Evolutionary conservation across 1,284 basidiomycete species (phyloP).

Genomic region (Pyrrhoderma lamaoense): DNA sequence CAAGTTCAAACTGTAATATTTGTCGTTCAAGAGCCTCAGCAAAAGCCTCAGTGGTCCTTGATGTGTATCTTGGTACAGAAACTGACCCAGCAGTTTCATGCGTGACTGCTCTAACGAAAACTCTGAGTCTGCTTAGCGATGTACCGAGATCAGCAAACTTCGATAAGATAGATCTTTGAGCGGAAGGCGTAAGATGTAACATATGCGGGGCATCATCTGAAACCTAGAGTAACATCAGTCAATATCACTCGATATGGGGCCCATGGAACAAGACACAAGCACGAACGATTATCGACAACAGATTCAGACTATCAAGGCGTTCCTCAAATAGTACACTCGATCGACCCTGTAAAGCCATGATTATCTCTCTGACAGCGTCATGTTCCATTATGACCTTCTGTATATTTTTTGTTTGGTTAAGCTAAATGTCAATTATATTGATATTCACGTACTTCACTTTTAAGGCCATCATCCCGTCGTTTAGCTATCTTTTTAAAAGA

Average conservation of each 20-base stretch:
- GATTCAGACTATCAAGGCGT: slow-evolving; percentile 25
- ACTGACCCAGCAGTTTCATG: slow-evolving; percentile 19
- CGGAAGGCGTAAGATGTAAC: slow-evolving; percentile 53
- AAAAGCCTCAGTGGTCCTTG: slow-evolving; percentile 73
- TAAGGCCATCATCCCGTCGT: slow-evolving; percentile 5
- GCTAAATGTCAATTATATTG: slow-evolving; percentile 5
- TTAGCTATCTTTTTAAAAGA: slow-evolving; percentile 32
- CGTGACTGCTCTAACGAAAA: slow-evolving; percentile 34
- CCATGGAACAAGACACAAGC: not conserved
- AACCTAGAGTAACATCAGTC: slow-evolving; percentile 30
- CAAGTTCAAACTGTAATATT: slow-evolving; percentile 50
- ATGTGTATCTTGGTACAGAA: slow-evolving; percentile 26
- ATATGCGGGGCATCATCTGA: slow-evolving; percentile 49
- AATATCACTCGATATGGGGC: not conserved
- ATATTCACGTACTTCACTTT: slow-evolving; percentile 17
- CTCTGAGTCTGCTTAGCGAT: slow-evolving; percentile 51
- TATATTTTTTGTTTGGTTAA: too few species aligned
- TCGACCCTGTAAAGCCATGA: slow-evolving; percentile 65
- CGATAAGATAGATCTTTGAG: slow-evolving; percentile 55
- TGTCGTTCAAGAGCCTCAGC: slow-evolving; percentile 63
- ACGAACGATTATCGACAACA: slow-evolving; percentile 24
- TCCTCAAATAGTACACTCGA: slow-evolving; percentile 51
- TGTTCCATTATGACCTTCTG: slow-evolving; percentile 66
- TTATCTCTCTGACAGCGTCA: slow-evolving; percentile 64
- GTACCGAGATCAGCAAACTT: slow-evolving; percentile 51